Base-by-base conservation (phyloP, 768 basidiomycete species). In the Coprinellus aureogranulatus region DNA sequence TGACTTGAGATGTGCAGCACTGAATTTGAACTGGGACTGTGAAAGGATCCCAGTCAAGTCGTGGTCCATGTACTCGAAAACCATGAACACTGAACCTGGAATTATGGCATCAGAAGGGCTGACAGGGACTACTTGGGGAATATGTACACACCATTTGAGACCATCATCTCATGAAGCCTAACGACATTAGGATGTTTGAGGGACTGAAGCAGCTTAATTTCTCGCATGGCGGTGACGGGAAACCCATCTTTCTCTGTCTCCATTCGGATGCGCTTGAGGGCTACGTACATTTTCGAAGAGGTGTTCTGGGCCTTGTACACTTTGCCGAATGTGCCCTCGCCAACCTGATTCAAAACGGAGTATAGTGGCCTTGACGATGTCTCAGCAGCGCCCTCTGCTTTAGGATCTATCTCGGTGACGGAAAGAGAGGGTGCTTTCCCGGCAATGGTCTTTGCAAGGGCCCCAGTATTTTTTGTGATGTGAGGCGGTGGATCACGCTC, bases 1-100 rank as follows among this genome's bases (percentile, higher is more conserved):
- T 0, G 95, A 97, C 78, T 99, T 99, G 41, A 98, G 79, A 71
- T 99, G 90, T 22, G 90, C 92, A 22, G 86, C 82, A 0, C 84
- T 81, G 68, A 99, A 98, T 39, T 68, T 77, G 65, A 98, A 91
- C 66, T 93, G 89, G 1, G 84, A 90, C 74, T 98, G 95, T 2
- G 93, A 91, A 26, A 99, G 79, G 51, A 98, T 81, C 3, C 97
- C 97, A 2, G 95, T 98, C 54, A 99, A 78, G 68, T 99, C 97
- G 68, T 98, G 96, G 65, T 99, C 94, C 92, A 97, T 92, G 72
- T 99, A 99, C 71, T 98, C 95, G 66, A 98, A 94, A 39, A 99
- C 96, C 97, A 99, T 99, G 74, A 93, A 96, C 41, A 97, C 95
- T 48, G 90, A 88, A 58, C 94, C 96, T 98, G 65, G 4, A 18